These are phyloP conservation scores for Chamaenerion angustifolium DNA, from an alignment of 345 rosid genomes.

Conservation along the genomic window DNA sequence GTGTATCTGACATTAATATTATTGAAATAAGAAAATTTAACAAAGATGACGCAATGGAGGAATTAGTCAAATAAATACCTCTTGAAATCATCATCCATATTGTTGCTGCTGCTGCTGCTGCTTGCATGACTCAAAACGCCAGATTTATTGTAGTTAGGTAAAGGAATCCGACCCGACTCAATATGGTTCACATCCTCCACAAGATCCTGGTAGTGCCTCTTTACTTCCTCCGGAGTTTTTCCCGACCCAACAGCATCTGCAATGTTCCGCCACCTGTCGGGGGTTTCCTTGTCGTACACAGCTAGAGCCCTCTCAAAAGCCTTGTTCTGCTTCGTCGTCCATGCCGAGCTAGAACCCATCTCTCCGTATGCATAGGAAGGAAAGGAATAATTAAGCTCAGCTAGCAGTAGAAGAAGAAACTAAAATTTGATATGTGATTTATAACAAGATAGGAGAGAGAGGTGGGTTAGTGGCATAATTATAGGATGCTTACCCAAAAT, in stretches of 20 bases:
- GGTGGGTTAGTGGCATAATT: no score
- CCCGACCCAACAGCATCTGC: conserved; percentile 6
- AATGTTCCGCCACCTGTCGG: conserved; percentile 10
- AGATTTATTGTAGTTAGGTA: conserved; percentile 1
- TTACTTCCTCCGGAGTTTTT: conserved; percentile 8
- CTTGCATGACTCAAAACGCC: neutral
- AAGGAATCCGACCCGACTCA: conserved; percentile 6
- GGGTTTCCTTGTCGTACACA: conserved; percentile 8
- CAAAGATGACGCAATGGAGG: no score
- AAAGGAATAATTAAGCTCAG: no score
- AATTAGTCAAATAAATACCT: no score
- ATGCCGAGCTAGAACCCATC: conserved; percentile 5
- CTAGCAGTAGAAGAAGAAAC: no score
- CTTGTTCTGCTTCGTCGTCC: conserved; percentile 10
- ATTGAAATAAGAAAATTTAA: no score
- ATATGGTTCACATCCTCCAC: conserved; percentile 10
- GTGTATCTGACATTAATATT: no score
- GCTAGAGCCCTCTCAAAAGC: conserved; percentile 9
- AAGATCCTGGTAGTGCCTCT: conserved; percentile 8
- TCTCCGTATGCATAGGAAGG: no score
- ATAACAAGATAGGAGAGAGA: no score
- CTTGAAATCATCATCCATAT: conserved; percentile 1
- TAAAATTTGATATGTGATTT: no score
- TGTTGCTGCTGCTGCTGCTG: neutral
- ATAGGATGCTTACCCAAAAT: no score